phyloP scores from a whole-genome alignment of 129 eudicot genomes.

The Chrysanthemum seticuspe region DNA sequence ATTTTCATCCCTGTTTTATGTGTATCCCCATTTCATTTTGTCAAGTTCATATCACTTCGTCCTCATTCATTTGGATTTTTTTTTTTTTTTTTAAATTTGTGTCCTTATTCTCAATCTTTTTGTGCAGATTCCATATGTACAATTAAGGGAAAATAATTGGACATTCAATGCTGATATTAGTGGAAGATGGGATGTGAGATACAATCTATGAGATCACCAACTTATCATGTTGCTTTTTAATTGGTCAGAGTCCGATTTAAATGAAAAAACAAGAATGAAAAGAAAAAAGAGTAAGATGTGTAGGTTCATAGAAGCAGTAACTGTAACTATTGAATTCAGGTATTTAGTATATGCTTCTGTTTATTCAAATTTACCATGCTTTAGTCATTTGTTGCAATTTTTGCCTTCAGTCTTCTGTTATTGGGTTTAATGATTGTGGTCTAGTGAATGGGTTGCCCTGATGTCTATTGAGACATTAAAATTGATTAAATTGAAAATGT shows the following conservation, averaged over 20 bases:
- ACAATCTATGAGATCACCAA: conserved; percentile 50
- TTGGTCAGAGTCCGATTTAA: conserved; percentile 20
- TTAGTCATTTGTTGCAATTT: conserved; percentile 4
- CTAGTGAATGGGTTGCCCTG: background rate
- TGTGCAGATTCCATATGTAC: conserved; percentile 79
- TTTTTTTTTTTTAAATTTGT: conserved; percentile 1
- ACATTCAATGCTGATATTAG: conserved; percentile 64
- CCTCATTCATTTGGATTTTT: background rate
- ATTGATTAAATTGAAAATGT: background rate
- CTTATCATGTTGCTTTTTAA: conserved; percentile 7
- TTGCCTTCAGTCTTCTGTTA: background rate
- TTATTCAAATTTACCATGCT: conserved; percentile 3
- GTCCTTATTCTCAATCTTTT: background rate
- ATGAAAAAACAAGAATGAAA: background rate
- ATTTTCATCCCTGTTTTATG: too few species aligned
- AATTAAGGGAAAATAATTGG: conserved; percentile 93
- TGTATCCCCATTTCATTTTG: background rate
- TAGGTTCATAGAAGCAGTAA: conserved; percentile 25
- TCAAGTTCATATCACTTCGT: background rate
- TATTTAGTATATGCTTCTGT: conserved; percentile 2
- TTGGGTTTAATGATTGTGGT: background rate
- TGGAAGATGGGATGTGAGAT: conserved; percentile 87
- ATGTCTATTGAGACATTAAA: background rate
- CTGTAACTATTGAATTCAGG: conserved; percentile 19
- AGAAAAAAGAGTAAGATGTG: background rate